Evolutionary conservation across 2,329 filamentous ascomycete genomes (phyloP).

Genomic region (Beauveria australis): DNA sequence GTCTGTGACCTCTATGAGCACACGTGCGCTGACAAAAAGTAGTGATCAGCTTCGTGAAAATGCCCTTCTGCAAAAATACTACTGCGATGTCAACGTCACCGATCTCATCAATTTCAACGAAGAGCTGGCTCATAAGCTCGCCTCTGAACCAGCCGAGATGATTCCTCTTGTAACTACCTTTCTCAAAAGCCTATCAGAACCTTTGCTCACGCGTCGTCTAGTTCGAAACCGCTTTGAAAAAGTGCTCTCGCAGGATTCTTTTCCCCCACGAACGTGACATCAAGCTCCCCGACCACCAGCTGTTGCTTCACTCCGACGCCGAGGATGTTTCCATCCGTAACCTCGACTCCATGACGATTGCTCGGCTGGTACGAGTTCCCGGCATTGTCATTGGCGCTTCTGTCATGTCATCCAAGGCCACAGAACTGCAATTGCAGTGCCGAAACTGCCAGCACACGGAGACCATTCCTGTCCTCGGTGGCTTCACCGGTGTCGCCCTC

Average conservation of each 20-base stretch:
- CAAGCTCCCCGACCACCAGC: slow-evolving; percentile 79
- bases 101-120: slow-evolving; percentile 96
- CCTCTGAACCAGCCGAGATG: slow-evolving; percentile 82
- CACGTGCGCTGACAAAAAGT: slow-evolving; percentile 45
- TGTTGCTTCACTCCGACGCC: slow-evolving; percentile 87
- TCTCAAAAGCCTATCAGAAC: not conserved
- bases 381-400: slow-evolving; percentile 97
- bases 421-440: slow-evolving; percentile 77
- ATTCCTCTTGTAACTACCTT: slow-evolving; percentile 66
- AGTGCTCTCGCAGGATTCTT: slow-evolving; percentile 88
- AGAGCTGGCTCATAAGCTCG: slow-evolving; percentile 82
- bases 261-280: slow-evolving; percentile 65
- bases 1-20: slow-evolving; percentile 13
- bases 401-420: slow-evolving; percentile 93
- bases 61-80: slow-evolving; percentile 87
- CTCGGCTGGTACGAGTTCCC: slow-evolving; percentile 89
- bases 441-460: slow-evolving; percentile 71
- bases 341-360: slow-evolving; percentile 85
- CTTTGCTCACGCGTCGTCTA: slow-evolving; percentile 27
- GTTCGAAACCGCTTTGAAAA: slow-evolving; percentile 87
- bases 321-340: slow-evolving; percentile 90
- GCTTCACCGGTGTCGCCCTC: slow-evolving; percentile 79
- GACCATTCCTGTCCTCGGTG: slow-evolving; percentile 65
- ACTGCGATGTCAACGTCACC: slow-evolving; percentile 90
- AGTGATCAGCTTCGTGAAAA: slow-evolving; percentile 93